These are phyloP conservation scores for Erodium maritimum DNA, from an alignment of 345 rosid species.

Conservation along the genomic window DNA sequence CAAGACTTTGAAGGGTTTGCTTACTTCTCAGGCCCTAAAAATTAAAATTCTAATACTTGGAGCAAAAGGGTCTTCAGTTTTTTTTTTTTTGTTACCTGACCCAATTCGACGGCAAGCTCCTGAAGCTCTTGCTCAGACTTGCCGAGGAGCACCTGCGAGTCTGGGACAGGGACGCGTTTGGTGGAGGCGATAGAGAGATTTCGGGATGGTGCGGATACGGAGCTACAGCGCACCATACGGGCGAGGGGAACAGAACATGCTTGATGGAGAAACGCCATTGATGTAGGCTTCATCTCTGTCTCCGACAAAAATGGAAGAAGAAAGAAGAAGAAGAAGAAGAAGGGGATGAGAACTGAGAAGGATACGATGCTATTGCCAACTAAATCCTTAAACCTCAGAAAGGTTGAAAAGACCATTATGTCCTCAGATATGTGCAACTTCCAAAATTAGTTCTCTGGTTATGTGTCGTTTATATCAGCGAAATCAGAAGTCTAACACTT, in stretches of 20 bases:
- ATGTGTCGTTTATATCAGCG: too few relatives aligned
- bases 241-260: conserved; percentile 40
- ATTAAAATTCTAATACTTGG: too few relatives aligned
- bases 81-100: conserved; percentile 37
- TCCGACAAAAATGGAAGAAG: background rate
- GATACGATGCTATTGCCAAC: background rate
- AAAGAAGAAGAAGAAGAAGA: background rate
- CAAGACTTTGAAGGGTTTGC: background rate
- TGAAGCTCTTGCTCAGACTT: conserved; percentile 88
- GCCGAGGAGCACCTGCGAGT: conserved; percentile 72
- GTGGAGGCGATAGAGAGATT: conserved; percentile 16
- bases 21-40: background rate
- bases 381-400: conserved; percentile 6
- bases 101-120: conserved; percentile 61
- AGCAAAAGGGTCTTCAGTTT: background rate
- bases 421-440: background rate
- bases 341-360: background rate
- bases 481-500: too few relatives aligned
- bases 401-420: conserved; percentile 1
- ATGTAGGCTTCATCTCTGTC: conserved; percentile 29
- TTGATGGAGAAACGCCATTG: conserved; percentile 54
- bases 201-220: conserved; percentile 25
- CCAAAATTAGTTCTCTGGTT: background rate
- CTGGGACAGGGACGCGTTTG: conserved; percentile 37
- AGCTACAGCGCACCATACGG: conserved; percentile 34